A percentile compares a stretch with the other conserved stretches of the same genome.
Conservation (phyloP, 202 grass and related monocot genomes). For the Eragrostis tef region DNA sequence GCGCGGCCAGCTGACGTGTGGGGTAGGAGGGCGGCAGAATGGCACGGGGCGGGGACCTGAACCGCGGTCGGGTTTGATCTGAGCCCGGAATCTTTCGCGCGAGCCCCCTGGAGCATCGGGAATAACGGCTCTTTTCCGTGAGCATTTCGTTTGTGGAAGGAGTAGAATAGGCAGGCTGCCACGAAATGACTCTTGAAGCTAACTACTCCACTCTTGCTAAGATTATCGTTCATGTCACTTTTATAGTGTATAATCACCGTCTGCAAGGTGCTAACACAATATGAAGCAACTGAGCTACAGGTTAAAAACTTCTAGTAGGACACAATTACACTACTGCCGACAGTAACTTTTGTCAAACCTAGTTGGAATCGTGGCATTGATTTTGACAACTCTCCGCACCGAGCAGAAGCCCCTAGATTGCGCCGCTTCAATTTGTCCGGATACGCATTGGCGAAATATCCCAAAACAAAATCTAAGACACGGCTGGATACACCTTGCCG, state of each 20-base stretch:
- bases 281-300: background rate
- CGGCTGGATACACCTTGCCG: background rate
- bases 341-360: background rate
- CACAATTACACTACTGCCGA: background rate
- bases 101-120: background rate
- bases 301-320: too few species aligned
- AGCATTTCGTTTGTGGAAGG: background rate
- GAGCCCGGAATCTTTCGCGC: background rate
- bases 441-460: background rate
- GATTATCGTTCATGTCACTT: background rate
- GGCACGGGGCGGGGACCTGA: too few species aligned
- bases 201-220: background rate
- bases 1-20: too few species aligned
- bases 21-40: too few species aligned
- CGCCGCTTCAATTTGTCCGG: background rate
- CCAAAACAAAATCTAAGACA: background rate
- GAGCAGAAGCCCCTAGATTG: too few species aligned
- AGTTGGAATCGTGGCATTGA: background rate
- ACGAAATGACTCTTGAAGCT: background rate
- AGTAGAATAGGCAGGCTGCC: background rate
- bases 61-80: background rate
- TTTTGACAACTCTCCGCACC: background rate
- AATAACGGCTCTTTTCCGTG: background rate
- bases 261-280: background rate
- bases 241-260: background rate